Base-by-base conservation (phyloP, 345 rosid genomes). In the Raphanus raphanistrum region DNA sequence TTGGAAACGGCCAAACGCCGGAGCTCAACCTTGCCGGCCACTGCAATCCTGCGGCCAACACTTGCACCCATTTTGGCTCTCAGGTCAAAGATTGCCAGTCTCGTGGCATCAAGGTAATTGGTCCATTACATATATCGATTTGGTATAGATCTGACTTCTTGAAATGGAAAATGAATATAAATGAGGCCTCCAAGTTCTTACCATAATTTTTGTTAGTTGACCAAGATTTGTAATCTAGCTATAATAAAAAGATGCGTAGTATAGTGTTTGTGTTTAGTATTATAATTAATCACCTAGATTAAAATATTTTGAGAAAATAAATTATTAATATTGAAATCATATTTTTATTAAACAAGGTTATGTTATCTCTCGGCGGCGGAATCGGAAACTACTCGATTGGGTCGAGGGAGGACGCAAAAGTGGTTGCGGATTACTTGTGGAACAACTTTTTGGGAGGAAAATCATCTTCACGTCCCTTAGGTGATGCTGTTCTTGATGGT, bases 331-430 rank as follows among this genome's bases (percentile, higher is more conserved):
- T 13, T 45, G 52, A 12, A 45, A 45, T 45, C 52, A 45, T 4
- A 45, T 45, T 45, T 45, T 12, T 45, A 45, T 12, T 32, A 32
- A 5, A 5, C 5, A 45, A 78, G 82, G 93, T 87, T 8, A 73
- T 86, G 85, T 84, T 89, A 35, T 87, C 93, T 11, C 74, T 89
- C 0, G 91, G 93, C 0, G 93, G 93, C 0, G 88, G 87, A 3
- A 36, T 70, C 1, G 87, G 89, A 3, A 80, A 76, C 75, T 87
- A 86, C 73, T 75, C 87, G 4, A 77, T 89, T 13, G 74, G 81
- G 61, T 87, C 91, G 2, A 25, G 7, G 8, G 75, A 72, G 4
- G 90, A 89, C 2, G 90, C 93, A 1, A 67, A 68, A 61, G 79
- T 45, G n/a, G 80, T 89, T 0, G 86, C 86, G 0, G 50, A 76